Evolutionary conservation across 139 green algal species (phyloP).

Genomic region (Chlamydomonas schloesseri): DNA sequence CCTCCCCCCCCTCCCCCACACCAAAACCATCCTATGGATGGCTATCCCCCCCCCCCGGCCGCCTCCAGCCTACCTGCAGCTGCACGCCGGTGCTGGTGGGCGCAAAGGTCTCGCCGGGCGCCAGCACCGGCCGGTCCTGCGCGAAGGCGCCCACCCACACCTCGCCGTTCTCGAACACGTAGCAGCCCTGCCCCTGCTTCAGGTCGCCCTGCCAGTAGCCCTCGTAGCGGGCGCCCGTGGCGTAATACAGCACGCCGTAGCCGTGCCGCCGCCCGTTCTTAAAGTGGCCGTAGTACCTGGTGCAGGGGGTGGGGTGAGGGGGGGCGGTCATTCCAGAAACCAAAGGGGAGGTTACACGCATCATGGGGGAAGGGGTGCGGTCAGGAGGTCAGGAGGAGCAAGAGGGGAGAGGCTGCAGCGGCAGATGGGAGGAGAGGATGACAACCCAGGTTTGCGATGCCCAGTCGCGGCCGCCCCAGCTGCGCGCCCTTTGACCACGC

Average conservation of each 20-base stretch:
- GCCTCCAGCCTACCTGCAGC: slow-evolving; percentile 26
- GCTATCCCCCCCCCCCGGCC: no score
- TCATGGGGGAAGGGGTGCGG: no score
- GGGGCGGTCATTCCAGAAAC: no score
- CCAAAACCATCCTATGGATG: no score
- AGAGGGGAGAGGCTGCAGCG: no score
- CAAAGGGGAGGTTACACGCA: no score
- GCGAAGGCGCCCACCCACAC: slow-evolving; percentile 64
- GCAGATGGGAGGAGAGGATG: no score
- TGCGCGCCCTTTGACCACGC: no score
- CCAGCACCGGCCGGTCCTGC: slow-evolving; percentile 64
- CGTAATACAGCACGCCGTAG: slow-evolving; percentile 74
- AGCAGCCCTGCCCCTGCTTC: slow-evolving; percentile 57
- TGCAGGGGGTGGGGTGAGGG: neutral
- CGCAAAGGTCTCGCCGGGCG: slow-evolving; percentile 48
- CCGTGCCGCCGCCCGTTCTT: slow-evolving; percentile 65
- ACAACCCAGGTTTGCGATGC: no score
- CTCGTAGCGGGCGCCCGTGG: slow-evolving; percentile 66
- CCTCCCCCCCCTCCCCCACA: no score
- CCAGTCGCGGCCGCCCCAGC: no score
- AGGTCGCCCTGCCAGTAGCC: slow-evolving; percentile 56
- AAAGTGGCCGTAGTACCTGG: slow-evolving; percentile 76
- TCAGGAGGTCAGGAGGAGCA: no score
- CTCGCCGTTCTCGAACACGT: slow-evolving; percentile 64
- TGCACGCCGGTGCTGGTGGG: slow-evolving; percentile 34